Evolutionary conservation across 2,329 filamentous ascomycete species (phyloP).

Genomic region (Fusarium torulosum): DNA sequence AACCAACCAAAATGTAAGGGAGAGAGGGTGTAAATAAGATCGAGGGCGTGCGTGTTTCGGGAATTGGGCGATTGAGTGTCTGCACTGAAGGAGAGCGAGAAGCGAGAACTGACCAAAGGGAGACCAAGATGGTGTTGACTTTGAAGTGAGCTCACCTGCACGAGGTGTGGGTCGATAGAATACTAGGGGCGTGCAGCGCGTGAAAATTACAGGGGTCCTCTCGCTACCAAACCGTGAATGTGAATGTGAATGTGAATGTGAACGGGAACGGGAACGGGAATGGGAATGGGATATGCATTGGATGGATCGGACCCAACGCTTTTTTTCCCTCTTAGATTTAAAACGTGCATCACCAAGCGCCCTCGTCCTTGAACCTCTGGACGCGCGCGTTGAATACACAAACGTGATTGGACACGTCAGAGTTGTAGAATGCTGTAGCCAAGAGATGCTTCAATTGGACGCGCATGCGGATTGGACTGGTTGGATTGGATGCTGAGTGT

Average conservation of each 20-base stretch:
- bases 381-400: slow-evolving; percentile 28
- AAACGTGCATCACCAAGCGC: slow-evolving; percentile 20
- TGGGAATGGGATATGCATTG: neutral
- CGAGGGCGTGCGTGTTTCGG: slow-evolving; percentile 38
- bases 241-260: neutral
- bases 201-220: slow-evolving; percentile 17
- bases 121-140: slow-evolving; percentile 18
- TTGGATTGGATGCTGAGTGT: slow-evolving; percentile 14
- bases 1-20: slow-evolving; percentile 4
- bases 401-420: slow-evolving; percentile 4
- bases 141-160: slow-evolving; percentile 12
- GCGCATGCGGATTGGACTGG: slow-evolving; percentile 7
- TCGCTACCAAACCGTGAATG: slow-evolving; percentile 9
- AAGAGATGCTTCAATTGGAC: slow-evolving; percentile 3
- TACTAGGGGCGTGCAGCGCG: slow-evolving; percentile 28
- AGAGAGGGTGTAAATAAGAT: slow-evolving; percentile 18
- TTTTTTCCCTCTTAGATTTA: neutral
- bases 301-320: neutral
- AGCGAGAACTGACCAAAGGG: slow-evolving; percentile 38
- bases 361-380: slow-evolving; percentile 21
- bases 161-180: slow-evolving; percentile 20
- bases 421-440: neutral
- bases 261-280: neutral
- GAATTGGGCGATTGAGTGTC: slow-evolving; percentile 30
- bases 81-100: slow-evolving; percentile 5